A percentile compares a stretch with the other conserved stretches of the same genome.
phyloP scores from a whole-genome alignment of 2,329 filamentous ascomycete genomes.

The Xylaria polymorpha region DNA sequence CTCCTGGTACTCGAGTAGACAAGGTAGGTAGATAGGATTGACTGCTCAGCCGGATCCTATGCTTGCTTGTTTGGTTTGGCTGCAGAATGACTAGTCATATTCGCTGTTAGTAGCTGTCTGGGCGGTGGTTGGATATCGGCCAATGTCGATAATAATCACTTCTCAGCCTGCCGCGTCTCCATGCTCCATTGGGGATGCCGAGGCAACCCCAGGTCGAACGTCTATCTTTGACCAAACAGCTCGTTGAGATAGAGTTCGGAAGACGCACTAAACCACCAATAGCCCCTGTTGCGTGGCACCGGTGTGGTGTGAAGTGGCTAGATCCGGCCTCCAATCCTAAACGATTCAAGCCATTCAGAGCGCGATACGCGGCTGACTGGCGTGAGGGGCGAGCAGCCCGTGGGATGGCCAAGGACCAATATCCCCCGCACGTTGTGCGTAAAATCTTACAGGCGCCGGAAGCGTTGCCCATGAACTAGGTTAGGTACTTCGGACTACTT shows the following conservation, averaged over 20 bases:
- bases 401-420: conserved; percentile 24
- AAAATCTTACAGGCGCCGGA: conserved; percentile 5
- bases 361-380: conserved; percentile 9
- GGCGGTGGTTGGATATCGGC: neutral
- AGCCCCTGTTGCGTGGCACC: neutral
- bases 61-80: conserved; percentile 10
- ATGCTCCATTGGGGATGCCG: conserved; percentile 17
- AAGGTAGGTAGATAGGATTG: conserved; percentile 4
- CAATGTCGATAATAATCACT: neutral
- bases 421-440: conserved; percentile 16
- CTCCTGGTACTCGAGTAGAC: neutral
- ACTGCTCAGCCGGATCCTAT: neutral
- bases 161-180: conserved; percentile 1
- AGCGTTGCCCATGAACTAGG: neutral
- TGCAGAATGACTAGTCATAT: conserved; percentile 3
- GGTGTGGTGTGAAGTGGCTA: conserved; percentile 25
- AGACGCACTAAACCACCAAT: conserved; percentile 4
- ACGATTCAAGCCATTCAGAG: conserved; percentile 17
- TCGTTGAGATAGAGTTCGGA: conserved; percentile 4
- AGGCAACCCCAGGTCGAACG: neutral
- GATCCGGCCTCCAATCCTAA: conserved; percentile 10
- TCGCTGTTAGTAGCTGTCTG: conserved; percentile 8
- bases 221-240: conserved; percentile 20
- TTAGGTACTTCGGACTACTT: neutral
- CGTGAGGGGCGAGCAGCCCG: conserved; percentile 13